phyloP scores from a whole-genome alignment of 1,284 basidiomycete species.

The Grifola frondosa region DNA sequence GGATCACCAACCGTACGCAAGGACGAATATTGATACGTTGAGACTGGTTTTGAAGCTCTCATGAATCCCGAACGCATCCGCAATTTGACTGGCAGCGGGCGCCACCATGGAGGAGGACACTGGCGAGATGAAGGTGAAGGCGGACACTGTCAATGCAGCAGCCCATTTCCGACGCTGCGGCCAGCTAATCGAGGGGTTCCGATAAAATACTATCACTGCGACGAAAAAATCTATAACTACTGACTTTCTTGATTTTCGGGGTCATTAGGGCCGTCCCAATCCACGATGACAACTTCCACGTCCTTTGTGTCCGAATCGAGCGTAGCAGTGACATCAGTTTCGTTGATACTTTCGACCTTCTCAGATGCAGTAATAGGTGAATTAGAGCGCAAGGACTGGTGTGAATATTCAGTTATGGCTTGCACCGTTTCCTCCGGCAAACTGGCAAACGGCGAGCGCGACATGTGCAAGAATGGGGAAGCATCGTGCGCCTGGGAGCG shows the following conservation, averaged over 20 bases:
- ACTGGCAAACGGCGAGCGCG: too few relatives aligned
- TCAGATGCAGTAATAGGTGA: too few relatives aligned
- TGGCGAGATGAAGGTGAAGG: constrained; percentile 60
- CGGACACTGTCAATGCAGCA: constrained; percentile 54
- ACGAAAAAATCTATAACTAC: constrained; percentile 17
- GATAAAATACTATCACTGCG: too few relatives aligned
- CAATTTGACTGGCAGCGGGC: constrained; percentile 53
- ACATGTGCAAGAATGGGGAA: too few relatives aligned
- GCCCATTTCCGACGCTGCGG: constrained; percentile 53
- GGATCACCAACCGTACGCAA: constrained; percentile 51
- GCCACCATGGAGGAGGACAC: constrained; percentile 68
- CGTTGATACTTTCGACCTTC: too few relatives aligned
- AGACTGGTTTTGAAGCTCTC: constrained; percentile 49
- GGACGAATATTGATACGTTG: constrained; percentile 62
- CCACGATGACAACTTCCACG: constrained; percentile 37
- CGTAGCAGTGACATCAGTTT: too few relatives aligned
- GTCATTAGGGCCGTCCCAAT: constrained; percentile 60
- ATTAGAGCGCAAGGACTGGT: too few relatives aligned
- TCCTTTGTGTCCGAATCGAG: constrained; percentile 6
- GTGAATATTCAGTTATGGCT: too few relatives aligned
- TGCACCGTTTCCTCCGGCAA: too few relatives aligned
- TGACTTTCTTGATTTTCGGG: constrained; percentile 59
- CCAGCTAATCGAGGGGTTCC: constrained; percentile 49
- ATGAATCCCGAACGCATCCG: constrained; percentile 52
- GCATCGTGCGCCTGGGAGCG: too few relatives aligned